Base-by-base conservation (phyloP, 345 rosid species). In the Rubroshorea leprosula region DNA sequence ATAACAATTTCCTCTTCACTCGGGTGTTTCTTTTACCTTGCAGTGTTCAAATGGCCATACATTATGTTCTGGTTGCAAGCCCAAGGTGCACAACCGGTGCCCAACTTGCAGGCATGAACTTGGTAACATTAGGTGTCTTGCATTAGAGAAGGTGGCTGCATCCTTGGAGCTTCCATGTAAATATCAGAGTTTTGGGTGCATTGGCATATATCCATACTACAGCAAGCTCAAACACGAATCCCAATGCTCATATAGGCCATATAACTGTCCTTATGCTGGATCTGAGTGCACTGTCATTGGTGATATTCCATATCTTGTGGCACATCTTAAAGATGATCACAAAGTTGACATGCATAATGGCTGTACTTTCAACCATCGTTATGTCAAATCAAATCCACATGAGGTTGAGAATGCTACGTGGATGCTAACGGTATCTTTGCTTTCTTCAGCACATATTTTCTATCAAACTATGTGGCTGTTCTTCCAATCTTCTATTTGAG, bases 11-110 rank as follows among this genome's bases (percentile, higher is more conserved):
- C 45, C 49, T 49, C 55, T 53, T 26, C 23, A 44, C 26, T 61
- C n/a, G n/a, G 41, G 10, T 44, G 18, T 21, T 23, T 62, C 52
- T 17, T 46, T 52, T 57, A 41, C 24, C 51, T 52, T 69, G 67
- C 85, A 84, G 95, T 84, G 95, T 68, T 76, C 79, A 18, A 87
- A 84, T 68, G 95, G 95, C 46, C 95, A 87, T 72, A 84, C 95
- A 6, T 61, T 87, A 52, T 87, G 95, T 65, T 87, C 84, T 35
- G 82, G 80, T 48, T 87, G 95, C 81, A 87, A 84, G 70, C 95
- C 95, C 0, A 75, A 84, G 67, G 95, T 84, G 62, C 90, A 82
- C 70, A 84, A 87, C 57, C 73, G 90, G 54, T 87, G 95, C 70
- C 95, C 95, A 18, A 87, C 90, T 55, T 87, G 95, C 78, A 75